Evolutionary conservation across 805 yeast species (phyloP), one percentile per base, ranked within the genome.

Genomic region (Wickerhamiella bombiphila): DNA sequence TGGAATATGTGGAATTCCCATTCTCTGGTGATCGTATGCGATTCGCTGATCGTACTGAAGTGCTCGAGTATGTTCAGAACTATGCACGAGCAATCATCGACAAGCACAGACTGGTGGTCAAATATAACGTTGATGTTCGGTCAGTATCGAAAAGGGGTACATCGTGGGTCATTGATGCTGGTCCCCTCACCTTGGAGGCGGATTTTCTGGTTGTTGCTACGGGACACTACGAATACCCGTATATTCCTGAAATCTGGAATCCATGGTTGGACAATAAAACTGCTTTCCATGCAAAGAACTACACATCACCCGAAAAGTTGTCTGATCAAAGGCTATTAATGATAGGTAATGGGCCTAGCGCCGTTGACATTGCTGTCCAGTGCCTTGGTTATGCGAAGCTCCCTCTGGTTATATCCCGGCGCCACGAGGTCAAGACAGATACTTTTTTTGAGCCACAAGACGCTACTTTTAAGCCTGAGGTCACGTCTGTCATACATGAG

Each of bases 271-370:
- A n/a, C n/a, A n/a, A n/a, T n/a, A n/a, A n/a, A n/a, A 53, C 58
- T 9, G 66, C 64, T 38, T 74, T 70, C 67, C 88, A 79, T 54
- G 66, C 85, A 5, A 73, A 73, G 42, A 56, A 64, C 26, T 79
- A 64, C 50, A 65, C 74, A 39, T 54, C 54, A 15, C 66, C 74
- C 0, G 61, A 60, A 1, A 62, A 60, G 11, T 76, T 62, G 41
- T 43, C 36, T n/a, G 61, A 53, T 38, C 61, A 64, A 34, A 64
- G 57, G 22, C 72, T 76, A 13, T 54, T 81, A 32, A 66, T 80
- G 5, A 70, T 81, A n/a, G 93, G 93, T 0, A 76, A 75, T 48
- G 73, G 76, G 8, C 78, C 91, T 2, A 74, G 83, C 22, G 94
- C 88, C 20, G 69, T 72, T 15, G 94, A 83, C 51, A 61, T 80